These are phyloP conservation scores for Begonia fuchsioides DNA, from an alignment of 306 rosid genomes.

Conservation along the genomic window DNA sequence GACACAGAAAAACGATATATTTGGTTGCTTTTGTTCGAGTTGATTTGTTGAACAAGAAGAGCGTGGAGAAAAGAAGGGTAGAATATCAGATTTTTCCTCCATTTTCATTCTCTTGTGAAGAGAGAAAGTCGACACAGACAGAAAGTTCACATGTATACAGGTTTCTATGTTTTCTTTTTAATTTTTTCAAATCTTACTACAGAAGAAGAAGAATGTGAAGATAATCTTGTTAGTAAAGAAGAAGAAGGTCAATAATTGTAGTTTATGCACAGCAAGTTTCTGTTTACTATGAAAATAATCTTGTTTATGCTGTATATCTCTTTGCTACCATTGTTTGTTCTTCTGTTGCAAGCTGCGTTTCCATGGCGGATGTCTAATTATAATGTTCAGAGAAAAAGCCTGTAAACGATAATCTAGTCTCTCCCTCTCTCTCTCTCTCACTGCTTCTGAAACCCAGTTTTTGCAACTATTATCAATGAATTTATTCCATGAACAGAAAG, in stretches of 20 bases:
- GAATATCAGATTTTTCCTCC: slow-evolving; percentile 13
- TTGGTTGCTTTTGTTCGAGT: slow-evolving; percentile 3
- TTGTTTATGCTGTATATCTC: no score
- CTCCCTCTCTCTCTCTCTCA: no score
- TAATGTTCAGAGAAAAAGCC: no score
- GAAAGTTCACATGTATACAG: slow-evolving; percentile 10
- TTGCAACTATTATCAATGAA: no score
- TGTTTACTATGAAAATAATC: background rate
- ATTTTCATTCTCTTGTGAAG: slow-evolving; percentile 2
- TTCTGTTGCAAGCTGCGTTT: no score
- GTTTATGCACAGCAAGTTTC: background rate
- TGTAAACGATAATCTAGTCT: no score
- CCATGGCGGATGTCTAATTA: no score
- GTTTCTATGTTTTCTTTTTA: slow-evolving; percentile 1
- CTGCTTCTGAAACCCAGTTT: no score
- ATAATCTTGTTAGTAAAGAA: background rate
- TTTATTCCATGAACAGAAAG: no score
- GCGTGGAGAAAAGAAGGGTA: slow-evolving; percentile 6
- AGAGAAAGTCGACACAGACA: slow-evolving; percentile 13
- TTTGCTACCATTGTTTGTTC: no score
- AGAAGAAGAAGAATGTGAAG: background rate
- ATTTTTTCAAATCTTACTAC: slow-evolving; percentile 7
- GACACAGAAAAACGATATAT: slow-evolving; percentile 10
- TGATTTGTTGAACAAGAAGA: no score
- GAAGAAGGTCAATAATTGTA: slow-evolving; percentile 8